Conservation (phyloP, 164 flowering plant species). For the Annona cherimola region DNA sequence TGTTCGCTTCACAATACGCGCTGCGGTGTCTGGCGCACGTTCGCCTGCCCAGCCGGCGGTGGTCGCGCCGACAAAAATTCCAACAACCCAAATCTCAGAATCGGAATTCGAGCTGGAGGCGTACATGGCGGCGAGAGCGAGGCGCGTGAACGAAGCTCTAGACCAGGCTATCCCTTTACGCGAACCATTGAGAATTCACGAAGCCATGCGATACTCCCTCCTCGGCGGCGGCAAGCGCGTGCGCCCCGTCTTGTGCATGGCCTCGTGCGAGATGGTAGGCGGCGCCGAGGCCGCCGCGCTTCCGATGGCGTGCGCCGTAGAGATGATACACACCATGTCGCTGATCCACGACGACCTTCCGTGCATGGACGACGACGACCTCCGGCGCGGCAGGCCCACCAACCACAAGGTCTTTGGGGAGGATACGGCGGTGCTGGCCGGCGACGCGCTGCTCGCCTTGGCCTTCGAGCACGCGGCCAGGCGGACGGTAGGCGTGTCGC, state of each 20-base stretch:
- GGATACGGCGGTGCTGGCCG: slow-evolving; percentile 33
- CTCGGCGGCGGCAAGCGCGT: slow-evolving; percentile 56
- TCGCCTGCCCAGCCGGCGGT: neutral
- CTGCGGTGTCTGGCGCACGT: neutral
- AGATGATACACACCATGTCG: slow-evolving; percentile 63
- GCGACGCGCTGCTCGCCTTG: slow-evolving; percentile 33
- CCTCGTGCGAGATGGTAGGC: slow-evolving; percentile 51
- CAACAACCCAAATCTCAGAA: neutral
- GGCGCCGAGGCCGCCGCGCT: slow-evolving; percentile 37
- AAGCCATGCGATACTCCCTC: slow-evolving; percentile 42
- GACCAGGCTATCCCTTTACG: slow-evolving; percentile 42
- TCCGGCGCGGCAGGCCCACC: slow-evolving; percentile 46
- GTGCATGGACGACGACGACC: slow-evolving; percentile 49
- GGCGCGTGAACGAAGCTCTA: slow-evolving; percentile 34
- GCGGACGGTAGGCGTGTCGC: slow-evolving; percentile 12
- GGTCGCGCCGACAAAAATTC: neutral
- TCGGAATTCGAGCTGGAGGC: slow-evolving; percentile 16
- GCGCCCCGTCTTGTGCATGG: slow-evolving; percentile 45
- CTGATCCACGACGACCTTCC: slow-evolving; percentile 64
- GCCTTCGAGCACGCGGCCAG: slow-evolving; percentile 36
- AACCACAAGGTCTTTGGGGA: slow-evolving; percentile 35
- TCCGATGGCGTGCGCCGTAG: slow-evolving; percentile 50
- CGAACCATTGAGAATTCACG: slow-evolving; percentile 37
- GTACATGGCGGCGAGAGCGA: slow-evolving; percentile 37
- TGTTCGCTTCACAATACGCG: neutral